Percentiles rank a stretch among this genome's conserved stretches.
phyloP scores from a whole-genome alignment of 2,329 filamentous ascomycete species.

The Ceratocystis harringtonii region DNA sequence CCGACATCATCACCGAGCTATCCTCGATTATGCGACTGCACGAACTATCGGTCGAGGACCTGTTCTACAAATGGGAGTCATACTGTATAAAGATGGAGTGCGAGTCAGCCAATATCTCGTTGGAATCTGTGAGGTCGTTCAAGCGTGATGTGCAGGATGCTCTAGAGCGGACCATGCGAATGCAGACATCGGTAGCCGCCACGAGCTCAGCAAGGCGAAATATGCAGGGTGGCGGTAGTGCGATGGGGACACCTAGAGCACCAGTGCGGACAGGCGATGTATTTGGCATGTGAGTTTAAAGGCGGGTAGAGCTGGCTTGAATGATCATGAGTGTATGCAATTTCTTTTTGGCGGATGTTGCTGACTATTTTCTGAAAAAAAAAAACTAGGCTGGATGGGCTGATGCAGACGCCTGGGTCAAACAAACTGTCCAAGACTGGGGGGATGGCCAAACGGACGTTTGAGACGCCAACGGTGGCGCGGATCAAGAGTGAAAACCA shows the following conservation, averaged over 20 bases:
- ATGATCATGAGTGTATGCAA: no score
- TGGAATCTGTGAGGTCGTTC: slow-evolving; percentile 59
- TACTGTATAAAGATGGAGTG: slow-evolving; percentile 90
- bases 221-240: slow-evolving; percentile 39
- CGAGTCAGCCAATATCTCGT: slow-evolving; percentile 52
- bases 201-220: slow-evolving; percentile 33
- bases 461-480: slow-evolving; percentile 34
- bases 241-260: slow-evolving; percentile 47
- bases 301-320: not conserved
- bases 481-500: slow-evolving; percentile 31
- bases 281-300: slow-evolving; percentile 53
- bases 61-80: slow-evolving; percentile 98
- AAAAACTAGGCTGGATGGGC: slow-evolving; percentile 37
- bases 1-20: slow-evolving; percentile 68
- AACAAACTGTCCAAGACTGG: slow-evolving; percentile 20
- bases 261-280: slow-evolving; percentile 48
- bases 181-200: slow-evolving; percentile 7
- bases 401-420: slow-evolving; percentile 43
- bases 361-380: not conserved
- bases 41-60: slow-evolving; percentile 63
- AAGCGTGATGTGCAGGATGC: slow-evolving; percentile 78
- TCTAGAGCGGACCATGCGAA: slow-evolving; percentile 60
- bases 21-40: slow-evolving; percentile 77
- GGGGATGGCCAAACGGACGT: slow-evolving; percentile 25
- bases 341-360: no score